Percentiles rank a stretch among this genome's conserved stretches.
Conservation (phyloP, 805 yeast genomes). For the Yarrowia porcina region DNA sequence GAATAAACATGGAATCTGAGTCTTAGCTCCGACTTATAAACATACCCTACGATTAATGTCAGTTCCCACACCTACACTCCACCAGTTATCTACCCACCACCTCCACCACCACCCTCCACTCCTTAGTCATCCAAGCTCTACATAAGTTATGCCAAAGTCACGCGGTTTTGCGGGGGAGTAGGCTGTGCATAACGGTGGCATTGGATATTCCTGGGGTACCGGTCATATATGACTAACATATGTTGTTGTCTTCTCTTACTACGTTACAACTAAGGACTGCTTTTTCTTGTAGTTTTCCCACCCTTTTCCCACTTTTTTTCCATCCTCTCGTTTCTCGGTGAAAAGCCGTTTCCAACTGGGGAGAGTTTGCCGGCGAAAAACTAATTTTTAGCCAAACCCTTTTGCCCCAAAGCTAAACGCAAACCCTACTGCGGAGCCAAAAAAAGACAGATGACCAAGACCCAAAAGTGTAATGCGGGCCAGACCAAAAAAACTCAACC, state of each 20-base stretch:
- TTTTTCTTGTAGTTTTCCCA: too few species aligned
- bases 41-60: too few species aligned
- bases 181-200: background rate
- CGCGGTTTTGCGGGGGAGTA: constrained; percentile 20
- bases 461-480: background rate
- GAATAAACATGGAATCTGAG: too few species aligned
- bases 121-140: too few species aligned
- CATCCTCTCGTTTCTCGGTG: background rate
- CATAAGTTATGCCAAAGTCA: background rate
- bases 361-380: background rate
- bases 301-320: too few species aligned
- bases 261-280: too few species aligned
- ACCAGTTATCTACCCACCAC: too few species aligned
- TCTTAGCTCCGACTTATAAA: too few species aligned
- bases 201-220: too few species aligned
- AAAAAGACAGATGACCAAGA: constrained; percentile 2
- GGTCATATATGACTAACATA: too few species aligned
- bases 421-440: background rate
- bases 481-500: background rate
- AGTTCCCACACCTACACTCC: too few species aligned
- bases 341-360: constrained; percentile 25
- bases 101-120: background rate
- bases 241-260: too few species aligned
- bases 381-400: background rate
- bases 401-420: background rate